Evolutionary conservation across 2,329 filamentous ascomycete genomes (phyloP).

Genomic region (Diaporthe capsici): DNA sequence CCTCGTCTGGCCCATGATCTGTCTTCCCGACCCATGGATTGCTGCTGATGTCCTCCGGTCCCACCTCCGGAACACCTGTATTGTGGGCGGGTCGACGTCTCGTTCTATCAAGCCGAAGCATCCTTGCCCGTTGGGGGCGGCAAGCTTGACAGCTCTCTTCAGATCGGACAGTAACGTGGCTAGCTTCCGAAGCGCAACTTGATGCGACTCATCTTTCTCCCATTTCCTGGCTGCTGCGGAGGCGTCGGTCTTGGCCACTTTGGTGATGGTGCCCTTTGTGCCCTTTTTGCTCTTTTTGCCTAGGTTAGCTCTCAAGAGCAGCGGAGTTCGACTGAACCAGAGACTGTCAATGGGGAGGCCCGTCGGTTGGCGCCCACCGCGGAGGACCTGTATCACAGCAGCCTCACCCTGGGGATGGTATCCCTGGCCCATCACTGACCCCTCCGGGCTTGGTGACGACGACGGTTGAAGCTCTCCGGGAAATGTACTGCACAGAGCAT

Average conservation of each 20-base stretch:
- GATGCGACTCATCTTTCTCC: background rate
- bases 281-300: too few relatives aligned
- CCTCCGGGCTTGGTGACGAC: background rate
- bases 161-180: conserved; percentile 2
- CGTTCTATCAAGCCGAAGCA: background rate
- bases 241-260: background rate
- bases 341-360: background rate
- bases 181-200: background rate
- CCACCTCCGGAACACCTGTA: background rate
- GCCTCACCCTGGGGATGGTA: background rate
- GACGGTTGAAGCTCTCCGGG: background rate
- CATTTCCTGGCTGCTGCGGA: background rate
- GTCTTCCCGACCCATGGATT: too few relatives aligned
- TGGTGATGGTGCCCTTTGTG: background rate
- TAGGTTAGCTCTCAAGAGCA: background rate
- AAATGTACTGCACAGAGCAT: background rate
- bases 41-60: background rate
- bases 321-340: background rate
- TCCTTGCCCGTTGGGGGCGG: background rate
- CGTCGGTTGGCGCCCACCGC: background rate
- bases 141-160: background rate
- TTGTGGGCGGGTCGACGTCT: background rate
- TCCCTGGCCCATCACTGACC: too few relatives aligned
- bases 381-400: background rate
- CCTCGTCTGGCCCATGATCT: background rate